Percentiles rank a stretch among this genome's conserved stretches.
phyloP scores from a whole-genome alignment of 495 filamentous ascomycete genomes.

The Cercophora newfieldiana region DNA sequence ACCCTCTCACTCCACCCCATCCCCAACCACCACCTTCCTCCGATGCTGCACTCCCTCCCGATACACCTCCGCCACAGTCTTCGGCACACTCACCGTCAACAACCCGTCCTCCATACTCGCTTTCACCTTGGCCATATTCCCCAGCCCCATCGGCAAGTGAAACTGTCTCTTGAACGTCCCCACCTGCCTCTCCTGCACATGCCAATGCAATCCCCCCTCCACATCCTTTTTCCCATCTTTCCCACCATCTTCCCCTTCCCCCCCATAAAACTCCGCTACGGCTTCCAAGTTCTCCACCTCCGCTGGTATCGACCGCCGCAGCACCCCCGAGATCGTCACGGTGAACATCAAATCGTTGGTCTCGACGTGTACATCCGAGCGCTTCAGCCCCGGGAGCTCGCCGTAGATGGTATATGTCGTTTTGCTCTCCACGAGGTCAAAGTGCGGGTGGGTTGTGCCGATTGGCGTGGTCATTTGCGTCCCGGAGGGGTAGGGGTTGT shows the following conservation, averaged over 20 bases:
- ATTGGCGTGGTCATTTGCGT: neutral
- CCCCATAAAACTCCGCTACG: neutral
- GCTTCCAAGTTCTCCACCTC: neutral
- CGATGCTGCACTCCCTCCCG: neutral
- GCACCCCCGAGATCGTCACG: conserved; percentile 13
- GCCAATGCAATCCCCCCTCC: conserved; percentile 13
- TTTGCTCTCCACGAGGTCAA: conserved; percentile 17
- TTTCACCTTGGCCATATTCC: conserved; percentile 11
- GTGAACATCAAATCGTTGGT: conserved; percentile 16
- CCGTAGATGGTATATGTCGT: conserved; percentile 20
- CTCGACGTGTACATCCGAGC: conserved; percentile 9
- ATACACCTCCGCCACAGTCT: conserved; percentile 6
- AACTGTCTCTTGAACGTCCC: conserved; percentile 15
- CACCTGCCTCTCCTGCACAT: conserved; percentile 13
- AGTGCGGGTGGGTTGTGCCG: conserved; percentile 7
- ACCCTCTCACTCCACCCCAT: neutral
- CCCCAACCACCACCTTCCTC: conserved; percentile 8
- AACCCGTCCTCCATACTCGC: conserved; percentile 18
- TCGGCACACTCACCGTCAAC: conserved; percentile 15
- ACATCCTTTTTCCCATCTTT: neutral
- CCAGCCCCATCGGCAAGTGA: conserved; percentile 13
- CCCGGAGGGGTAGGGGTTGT: neutral
- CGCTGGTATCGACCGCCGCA: neutral
- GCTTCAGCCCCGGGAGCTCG: conserved; percentile 14
- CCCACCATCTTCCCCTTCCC: neutral